These are phyloP conservation scores for Cystobasidium sp. DNA, from an alignment of 1,284 basidiomycete genomes.

Conservation along the genomic window DNA sequence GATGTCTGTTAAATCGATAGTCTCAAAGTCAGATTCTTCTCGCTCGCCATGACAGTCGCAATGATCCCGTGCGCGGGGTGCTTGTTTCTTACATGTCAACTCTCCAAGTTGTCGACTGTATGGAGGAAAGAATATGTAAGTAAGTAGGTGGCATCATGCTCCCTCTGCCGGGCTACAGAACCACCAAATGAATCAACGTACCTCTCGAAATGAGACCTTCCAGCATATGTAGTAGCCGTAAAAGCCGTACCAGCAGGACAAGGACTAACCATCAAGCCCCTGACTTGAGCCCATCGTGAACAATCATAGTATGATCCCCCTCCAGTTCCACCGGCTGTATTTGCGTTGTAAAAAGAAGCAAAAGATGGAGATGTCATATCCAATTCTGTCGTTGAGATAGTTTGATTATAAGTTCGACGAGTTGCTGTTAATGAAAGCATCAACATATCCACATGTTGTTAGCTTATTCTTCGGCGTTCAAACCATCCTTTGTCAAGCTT, in stretches of 20 bases:
- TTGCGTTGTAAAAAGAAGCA: conserved; percentile 8
- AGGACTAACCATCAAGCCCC: conserved; percentile 6
- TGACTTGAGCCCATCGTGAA: conserved; percentile 3
- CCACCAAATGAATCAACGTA: not conserved
- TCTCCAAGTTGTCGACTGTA: not conserved
- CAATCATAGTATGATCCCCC: conserved; percentile 9
- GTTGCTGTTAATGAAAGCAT: not conserved
- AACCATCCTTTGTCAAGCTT: too few relatives aligned
- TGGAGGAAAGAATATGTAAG: not conserved
- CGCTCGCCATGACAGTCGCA: too few relatives aligned
- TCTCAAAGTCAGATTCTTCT: not conserved
- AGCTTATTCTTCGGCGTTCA: too few relatives aligned
- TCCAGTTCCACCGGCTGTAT: not conserved
- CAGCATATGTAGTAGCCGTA: conserved; percentile 16
- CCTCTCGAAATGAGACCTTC: conserved; percentile 24
- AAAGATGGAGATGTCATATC: conserved; percentile 18
- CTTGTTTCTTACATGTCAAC: not conserved
- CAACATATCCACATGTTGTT: not conserved
- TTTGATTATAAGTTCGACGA: not conserved
- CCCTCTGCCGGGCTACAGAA: not conserved
- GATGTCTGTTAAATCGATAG: not conserved
- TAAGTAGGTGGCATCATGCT: not conserved
- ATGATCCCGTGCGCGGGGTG: too few relatives aligned
- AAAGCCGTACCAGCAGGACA: conserved; percentile 27
- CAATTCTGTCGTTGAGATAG: conserved; percentile 15